phyloP scores from a whole-genome alignment of 176 grass and related monocot species.

The Secale cereale region DNA sequence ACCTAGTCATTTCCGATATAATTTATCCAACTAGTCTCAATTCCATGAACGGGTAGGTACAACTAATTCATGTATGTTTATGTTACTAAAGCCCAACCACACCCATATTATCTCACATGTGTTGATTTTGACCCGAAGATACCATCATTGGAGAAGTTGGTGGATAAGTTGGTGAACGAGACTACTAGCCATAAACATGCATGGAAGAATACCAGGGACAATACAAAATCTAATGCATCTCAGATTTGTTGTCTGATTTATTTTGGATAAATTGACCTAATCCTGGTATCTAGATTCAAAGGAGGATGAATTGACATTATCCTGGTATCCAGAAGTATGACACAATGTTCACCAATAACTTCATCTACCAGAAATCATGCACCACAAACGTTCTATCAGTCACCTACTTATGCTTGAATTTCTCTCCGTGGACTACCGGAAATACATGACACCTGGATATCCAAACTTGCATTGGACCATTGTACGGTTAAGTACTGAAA shows the following conservation, averaged over 20 bases:
- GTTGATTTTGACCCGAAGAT: slow-evolving; percentile 14
- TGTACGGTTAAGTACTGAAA: too few relatives aligned
- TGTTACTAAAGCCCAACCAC: slow-evolving; percentile 4
- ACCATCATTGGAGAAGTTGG: background rate
- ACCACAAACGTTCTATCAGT: background rate
- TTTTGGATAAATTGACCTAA: background rate
- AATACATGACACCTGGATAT: background rate
- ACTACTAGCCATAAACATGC: background rate
- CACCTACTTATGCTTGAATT: slow-evolving; percentile 8
- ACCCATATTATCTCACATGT: background rate
- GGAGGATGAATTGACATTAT: background rate
- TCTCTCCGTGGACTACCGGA: too few relatives aligned
- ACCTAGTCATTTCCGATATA: background rate
- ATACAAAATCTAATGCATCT: too few relatives aligned
- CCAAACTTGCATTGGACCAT: too few relatives aligned
- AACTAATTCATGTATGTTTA: slow-evolving; percentile 7
- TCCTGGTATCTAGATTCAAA: background rate
- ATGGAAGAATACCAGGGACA: background rate
- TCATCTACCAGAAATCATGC: background rate
- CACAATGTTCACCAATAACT: background rate
- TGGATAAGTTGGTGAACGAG: background rate
- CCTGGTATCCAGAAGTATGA: background rate
- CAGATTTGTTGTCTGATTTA: background rate
- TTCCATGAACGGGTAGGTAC: slow-evolving; percentile 20
- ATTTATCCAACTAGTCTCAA: background rate